Conservation (phyloP, 1,139 yeast genomes). For the Wickerhamomyces sp. region DNA sequence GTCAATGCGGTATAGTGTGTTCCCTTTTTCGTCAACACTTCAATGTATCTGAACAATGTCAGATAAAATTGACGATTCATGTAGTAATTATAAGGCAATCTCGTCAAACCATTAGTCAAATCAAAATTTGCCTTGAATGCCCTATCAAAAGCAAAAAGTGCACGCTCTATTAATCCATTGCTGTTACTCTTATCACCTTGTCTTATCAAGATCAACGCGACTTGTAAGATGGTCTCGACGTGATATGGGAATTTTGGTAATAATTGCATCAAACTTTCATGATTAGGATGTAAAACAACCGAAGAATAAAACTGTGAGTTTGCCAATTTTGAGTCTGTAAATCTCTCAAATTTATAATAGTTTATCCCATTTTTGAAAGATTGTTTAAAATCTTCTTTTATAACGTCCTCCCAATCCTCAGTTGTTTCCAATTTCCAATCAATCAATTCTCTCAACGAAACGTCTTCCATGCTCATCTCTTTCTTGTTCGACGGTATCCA, state of each 20-base stretch:
- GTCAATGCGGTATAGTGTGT: constrained; percentile 72
- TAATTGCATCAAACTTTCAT: constrained; percentile 55
- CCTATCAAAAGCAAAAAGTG: constrained; percentile 76
- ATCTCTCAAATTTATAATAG: constrained; percentile 48
- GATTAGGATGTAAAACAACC: constrained; percentile 67
- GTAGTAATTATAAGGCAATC: constrained; percentile 73
- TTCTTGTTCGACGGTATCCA: constrained; percentile 72
- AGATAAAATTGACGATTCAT: constrained; percentile 76
- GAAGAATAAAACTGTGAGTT: constrained; percentile 62
- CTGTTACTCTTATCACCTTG: constrained; percentile 74
- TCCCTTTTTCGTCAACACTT: constrained; percentile 69
- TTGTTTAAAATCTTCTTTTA: constrained; percentile 38
- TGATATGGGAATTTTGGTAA: constrained; percentile 66
- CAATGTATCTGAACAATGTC: constrained; percentile 67
- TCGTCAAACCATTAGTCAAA: constrained; percentile 52
- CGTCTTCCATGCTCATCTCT: constrained; percentile 59
- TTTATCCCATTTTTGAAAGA: constrained; percentile 46
- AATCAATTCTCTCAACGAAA: constrained; percentile 36
- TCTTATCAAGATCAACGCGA: constrained; percentile 66
- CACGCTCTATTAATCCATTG: constrained; percentile 69
- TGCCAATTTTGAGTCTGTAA: constrained; percentile 36
- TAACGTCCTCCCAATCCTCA: constrained; percentile 43
- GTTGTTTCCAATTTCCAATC: constrained; percentile 34
- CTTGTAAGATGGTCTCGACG: constrained; percentile 73
- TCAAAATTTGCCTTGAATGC: constrained; percentile 44